Base-by-base conservation (phyloP, 2,329 filamentous ascomycete genomes). In the Xylaria sp. region DNA sequence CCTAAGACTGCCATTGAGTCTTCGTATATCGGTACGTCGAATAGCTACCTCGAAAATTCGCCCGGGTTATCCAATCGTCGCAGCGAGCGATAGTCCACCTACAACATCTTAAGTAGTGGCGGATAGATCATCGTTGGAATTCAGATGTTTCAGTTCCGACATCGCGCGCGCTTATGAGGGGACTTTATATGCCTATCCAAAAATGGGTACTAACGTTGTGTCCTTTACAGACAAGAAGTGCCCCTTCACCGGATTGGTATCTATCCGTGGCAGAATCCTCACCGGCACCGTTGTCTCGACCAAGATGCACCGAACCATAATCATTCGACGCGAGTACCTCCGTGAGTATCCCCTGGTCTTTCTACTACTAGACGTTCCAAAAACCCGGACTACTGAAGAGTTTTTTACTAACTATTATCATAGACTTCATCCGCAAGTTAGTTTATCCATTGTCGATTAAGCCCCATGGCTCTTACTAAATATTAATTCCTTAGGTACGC, bases 241-340 rank as follows among this genome's bases (percentile, higher is more conserved):
- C 92, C 96, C 96, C 78, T 99, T 99, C 92, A 97, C 94, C 79
- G 97, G 97, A 84, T 89, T 95, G 84, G 94, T 99, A 84, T 98
- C 96, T 77, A 99, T 99, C 89, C 96, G 96, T 88, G 96, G 96
- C 85, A 95, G 96, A 95, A 99, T 99, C 90, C 89, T 99, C 78
- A 98, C 95, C 83, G 96, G 96, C 82, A 98, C 94, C 83, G 96
- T 99, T 82, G 92, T 98, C 82, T 98, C 95, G 80, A 99, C 96
- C 87, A 99, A 99, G 93, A 99, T 99, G 96, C 96, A 99, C 93
- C 93, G 96, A 87, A 99, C 96, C 81, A 88, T 98, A 84, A 92
- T 99, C 87, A 97, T 99, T 90, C 96, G 96, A 85, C 92, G 96
- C 86, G 96, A 99, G 90, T 99, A 99, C 90, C 93, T 99, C 74